Base-by-base conservation (phyloP, 192 early-diverging fungal species). In the Irineochytrium annulatum region DNA sequence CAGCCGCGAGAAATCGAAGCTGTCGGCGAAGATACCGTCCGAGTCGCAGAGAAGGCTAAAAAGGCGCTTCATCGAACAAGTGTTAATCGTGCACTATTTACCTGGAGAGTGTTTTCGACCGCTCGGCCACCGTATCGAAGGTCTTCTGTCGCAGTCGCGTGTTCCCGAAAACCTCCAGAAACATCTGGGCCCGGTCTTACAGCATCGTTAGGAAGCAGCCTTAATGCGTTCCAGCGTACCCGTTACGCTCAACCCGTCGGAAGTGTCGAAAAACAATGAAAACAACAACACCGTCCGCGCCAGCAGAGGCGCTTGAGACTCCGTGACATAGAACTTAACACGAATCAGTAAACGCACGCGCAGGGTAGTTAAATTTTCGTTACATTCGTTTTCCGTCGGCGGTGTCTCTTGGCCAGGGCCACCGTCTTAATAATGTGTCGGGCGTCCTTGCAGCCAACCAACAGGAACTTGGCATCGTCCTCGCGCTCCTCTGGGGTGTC, bases 81-180 rank as follows among this genome's bases (percentile, higher is more conserved):
- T 8, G 41, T 20, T 16, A 19, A 27, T n/a, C n/a, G n/a, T n/a
- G n/a, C n/a, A n/a, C n/a, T n/a, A 22, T 24, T 34, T 55, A 79
- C 77, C 57, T 44, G 27, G 76, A 44, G 27, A 79, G 55, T 27
- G 69, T 60, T 13, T 45, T 45, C n/a, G 73, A 44, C 11, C 35
- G 11, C 3, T 3, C 27, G 20, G 65, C 67, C 11, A 78, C 24
- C 19, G 24, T 68, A 0, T 77, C 44, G 26, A 30, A 53, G 4
- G 80, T 72, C 48, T 76, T 71, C 20, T 71, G 56, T 2, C 78
- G 66, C 0, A 84, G 26, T n/a, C 62, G 57, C 0, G 69, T 35
- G 63, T 84, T 80, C 2, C 80, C 80, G 57, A 77, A 84, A 3
- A 77, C 41, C 57, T 84, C 82, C 6, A 84, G 62, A 34, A 81